These are phyloP conservation scores for Rhodomyrtus psidioides DNA, from an alignment of 441 rosid genomes.

Conservation along the genomic window DNA sequence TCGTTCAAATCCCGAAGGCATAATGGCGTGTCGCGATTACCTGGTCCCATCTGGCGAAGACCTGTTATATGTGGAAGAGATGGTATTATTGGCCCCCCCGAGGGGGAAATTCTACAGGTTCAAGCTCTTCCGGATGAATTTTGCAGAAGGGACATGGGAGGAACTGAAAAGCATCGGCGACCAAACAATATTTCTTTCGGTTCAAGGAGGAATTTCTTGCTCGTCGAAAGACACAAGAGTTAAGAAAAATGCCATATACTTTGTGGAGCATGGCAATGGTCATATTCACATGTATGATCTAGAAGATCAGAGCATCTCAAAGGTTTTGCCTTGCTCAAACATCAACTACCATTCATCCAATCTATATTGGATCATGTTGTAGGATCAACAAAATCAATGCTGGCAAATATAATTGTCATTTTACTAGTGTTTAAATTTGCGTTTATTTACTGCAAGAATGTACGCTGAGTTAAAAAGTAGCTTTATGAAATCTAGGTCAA, in stretches of 20 bases:
- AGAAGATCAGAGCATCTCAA: background rate
- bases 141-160: background rate
- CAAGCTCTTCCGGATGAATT: background rate
- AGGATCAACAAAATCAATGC: too few species aligned
- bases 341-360: too few species aligned
- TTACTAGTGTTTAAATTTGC: too few species aligned
- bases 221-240: background rate
- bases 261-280: background rate
- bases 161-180: background rate
- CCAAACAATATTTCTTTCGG: background rate
- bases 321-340: background rate
- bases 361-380: too few species aligned
- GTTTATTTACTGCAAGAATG: too few species aligned
- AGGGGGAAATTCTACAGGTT: background rate
- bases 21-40: accelerated
- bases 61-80: too few species aligned
- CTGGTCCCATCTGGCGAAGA: background rate
- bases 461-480: too few species aligned
- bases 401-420: too few species aligned
- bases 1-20: accelerated
- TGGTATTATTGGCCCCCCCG: background rate
- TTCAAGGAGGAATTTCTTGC: background rate
- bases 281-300: background rate
- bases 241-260: background rate
- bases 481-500: too few species aligned